Evolutionary conservation across 2,329 filamentous ascomycete species (phyloP).

Genomic region (Myriosclerotinia curreyana): DNA sequence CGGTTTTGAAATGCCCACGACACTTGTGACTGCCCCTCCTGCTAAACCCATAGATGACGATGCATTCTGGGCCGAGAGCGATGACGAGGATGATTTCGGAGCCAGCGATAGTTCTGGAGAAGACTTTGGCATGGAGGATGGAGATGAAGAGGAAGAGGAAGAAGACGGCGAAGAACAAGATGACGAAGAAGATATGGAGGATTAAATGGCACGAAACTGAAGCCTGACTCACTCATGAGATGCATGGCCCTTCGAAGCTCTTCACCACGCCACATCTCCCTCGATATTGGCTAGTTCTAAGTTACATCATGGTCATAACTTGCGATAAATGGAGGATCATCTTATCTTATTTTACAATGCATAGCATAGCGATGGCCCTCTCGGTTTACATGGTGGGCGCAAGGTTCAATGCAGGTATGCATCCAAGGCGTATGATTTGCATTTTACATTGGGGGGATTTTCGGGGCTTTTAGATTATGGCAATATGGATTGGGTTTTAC

Average conservation of each 20-base stretch:
- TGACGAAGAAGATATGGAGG: conserved; percentile 37
- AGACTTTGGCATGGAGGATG: conserved; percentile 59
- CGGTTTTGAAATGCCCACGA: conserved; percentile 79
- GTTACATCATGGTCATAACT: conserved; percentile 8
- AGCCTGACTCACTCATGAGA: conserved; percentile 10
- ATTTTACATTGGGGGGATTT: conserved; percentile 14
- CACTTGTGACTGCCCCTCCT: conserved; percentile 57
- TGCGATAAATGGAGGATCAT: conserved; percentile 16
- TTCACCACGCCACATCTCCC: not conserved
- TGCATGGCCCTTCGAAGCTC: not conserved
- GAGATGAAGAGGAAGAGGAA: conserved; percentile 53
- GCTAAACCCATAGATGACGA: conserved; percentile 69
- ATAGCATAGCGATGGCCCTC: conserved; percentile 32
- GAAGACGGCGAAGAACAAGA: conserved; percentile 45
- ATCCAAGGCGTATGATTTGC: conserved; percentile 24
- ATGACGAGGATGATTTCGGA: conserved; percentile 74
- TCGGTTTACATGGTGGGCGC: conserved; percentile 28
- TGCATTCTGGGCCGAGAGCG: conserved; percentile 78
- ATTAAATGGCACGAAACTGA: conserved; percentile 22
- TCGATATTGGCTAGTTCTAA: not conserved
- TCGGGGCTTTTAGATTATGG: conserved; percentile 23
- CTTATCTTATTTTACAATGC: conserved; percentile 29
- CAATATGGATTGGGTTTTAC: conserved; percentile 14
- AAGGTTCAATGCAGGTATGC: conserved; percentile 27
- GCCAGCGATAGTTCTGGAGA: conserved; percentile 65